Evolutionary conservation across 345 rosid species (phyloP).

Genomic region (Dimocarpus longan): DNA sequence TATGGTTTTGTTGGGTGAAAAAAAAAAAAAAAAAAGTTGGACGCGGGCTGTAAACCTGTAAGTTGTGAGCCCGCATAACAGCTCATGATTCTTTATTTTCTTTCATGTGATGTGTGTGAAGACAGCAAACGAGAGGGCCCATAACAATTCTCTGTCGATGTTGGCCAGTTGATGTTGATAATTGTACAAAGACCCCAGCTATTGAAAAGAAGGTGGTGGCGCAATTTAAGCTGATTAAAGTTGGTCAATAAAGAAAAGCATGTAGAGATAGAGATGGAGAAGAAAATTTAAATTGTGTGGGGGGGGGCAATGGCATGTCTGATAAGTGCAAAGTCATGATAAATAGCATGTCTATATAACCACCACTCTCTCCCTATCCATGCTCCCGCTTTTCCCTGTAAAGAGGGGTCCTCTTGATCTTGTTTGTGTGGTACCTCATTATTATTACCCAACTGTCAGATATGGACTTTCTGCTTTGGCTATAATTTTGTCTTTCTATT

Average conservation of each 20-base stretch:
- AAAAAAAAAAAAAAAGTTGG: neutral
- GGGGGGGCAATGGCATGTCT: neutral
- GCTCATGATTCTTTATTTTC: neutral
- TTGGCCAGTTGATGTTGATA: neutral
- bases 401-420: conserved; percentile 35
- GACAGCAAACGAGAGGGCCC: conserved; percentile 25
- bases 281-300: neutral
- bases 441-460: conserved; percentile 27
- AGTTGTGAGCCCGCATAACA: neutral
- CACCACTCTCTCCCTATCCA: conserved; percentile 9
- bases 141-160: neutral
- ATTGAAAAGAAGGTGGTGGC: conserved; percentile 21
- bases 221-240: conserved; percentile 32
- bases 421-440: conserved; percentile 21
- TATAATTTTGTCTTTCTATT: neutral
- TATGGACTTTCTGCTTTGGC: neutral
- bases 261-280: neutral
- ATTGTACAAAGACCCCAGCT: conserved; percentile 15
- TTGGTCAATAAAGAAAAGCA: neutral
- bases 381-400: neutral
- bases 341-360: conserved; percentile 20
- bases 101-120: conserved; percentile 16
- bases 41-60: neutral
- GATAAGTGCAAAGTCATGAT: conserved; percentile 13
- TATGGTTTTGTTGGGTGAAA: too few relatives aligned